Conservation (phyloP, 73 alveolate genomes). For the Paraurostyla sp. region DNA sequence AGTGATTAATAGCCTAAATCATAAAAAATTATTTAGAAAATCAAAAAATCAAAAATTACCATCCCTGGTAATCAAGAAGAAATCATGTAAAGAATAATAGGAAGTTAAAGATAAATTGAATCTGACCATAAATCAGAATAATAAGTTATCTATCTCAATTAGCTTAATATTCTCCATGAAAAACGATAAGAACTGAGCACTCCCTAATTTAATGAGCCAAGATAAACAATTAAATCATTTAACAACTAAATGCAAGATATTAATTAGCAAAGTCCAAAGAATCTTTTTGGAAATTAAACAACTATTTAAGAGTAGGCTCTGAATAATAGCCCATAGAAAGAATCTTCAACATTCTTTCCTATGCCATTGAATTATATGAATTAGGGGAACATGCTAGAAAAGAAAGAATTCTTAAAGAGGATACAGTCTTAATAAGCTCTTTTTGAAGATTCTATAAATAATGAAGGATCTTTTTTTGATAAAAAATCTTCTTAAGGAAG, state of each 20-base stretch:
- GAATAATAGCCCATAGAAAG: background rate
- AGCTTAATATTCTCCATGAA: constrained; percentile 16
- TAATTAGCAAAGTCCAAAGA: background rate
- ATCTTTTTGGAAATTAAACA: no score
- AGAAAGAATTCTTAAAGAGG: constrained; percentile 16
- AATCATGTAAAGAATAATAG: background rate
- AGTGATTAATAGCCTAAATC: background rate
- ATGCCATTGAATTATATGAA: background rate
- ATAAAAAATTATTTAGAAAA: no score
- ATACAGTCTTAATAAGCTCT: background rate
- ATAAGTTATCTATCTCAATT: background rate
- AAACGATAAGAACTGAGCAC: constrained; percentile 12
- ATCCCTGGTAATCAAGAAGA: constrained; percentile 21
- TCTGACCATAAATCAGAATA: background rate
- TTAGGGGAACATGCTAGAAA: background rate
- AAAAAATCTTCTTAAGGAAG: constrained; percentile 16
- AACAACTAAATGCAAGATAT: background rate
- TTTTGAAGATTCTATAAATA: constrained; percentile 20
- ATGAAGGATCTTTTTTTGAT: constrained; percentile 2
- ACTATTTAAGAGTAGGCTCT: no score
- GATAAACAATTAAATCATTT: constrained; percentile 13
- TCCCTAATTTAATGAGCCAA: constrained; percentile 28
- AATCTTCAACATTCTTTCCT: background rate
- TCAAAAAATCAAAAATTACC: constrained; percentile 4
- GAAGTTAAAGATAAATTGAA: background rate